These are phyloP conservation scores for Magnusiomyces paraingens DNA, from an alignment of 1,139 yeast genomes.

Conservation along the genomic window DNA sequence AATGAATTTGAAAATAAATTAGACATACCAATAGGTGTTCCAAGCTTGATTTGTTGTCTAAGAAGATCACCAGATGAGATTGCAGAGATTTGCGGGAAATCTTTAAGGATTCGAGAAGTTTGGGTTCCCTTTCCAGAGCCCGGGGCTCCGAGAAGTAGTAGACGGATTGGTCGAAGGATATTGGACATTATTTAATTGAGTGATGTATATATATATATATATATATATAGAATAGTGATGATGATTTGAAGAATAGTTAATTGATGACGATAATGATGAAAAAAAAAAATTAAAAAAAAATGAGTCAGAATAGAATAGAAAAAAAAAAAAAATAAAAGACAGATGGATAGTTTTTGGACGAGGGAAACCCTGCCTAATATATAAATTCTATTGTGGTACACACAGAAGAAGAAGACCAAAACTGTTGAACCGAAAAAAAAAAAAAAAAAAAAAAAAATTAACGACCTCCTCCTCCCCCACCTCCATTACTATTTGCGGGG, in stretches of 20 bases:
- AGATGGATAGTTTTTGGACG: too few relatives aligned
- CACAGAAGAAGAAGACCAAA: too few relatives aligned
- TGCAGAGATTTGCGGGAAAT: conserved; percentile 41
- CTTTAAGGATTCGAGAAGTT: conserved; percentile 54
- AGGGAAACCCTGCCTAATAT: too few relatives aligned
- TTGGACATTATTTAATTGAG: conserved; percentile 5
- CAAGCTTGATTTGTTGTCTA: conserved; percentile 54
- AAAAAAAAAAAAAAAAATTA: too few relatives aligned
- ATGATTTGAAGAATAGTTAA: background rate
- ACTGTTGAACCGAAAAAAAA: too few relatives aligned
- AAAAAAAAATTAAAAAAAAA: background rate
- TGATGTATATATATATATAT: too few relatives aligned
- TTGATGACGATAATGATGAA: background rate
- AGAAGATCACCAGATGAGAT: conserved; percentile 82
- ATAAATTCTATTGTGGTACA: too few relatives aligned
- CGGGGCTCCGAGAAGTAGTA: conserved; percentile 82
- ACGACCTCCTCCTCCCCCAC: too few relatives aligned
- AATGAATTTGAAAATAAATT: background rate
- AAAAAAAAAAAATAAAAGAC: background rate
- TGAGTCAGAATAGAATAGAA: background rate
- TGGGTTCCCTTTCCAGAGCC: conserved; percentile 75
- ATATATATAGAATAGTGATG: background rate
- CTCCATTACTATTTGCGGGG: background rate
- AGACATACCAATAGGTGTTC: conserved; percentile 49
- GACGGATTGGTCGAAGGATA: conserved; percentile 47